Percentiles rank a stretch among this genome's conserved stretches.
Evolutionary conservation across 1,284 basidiomycete genomes (phyloP).

Genomic region (Irpex lacteus): DNA sequence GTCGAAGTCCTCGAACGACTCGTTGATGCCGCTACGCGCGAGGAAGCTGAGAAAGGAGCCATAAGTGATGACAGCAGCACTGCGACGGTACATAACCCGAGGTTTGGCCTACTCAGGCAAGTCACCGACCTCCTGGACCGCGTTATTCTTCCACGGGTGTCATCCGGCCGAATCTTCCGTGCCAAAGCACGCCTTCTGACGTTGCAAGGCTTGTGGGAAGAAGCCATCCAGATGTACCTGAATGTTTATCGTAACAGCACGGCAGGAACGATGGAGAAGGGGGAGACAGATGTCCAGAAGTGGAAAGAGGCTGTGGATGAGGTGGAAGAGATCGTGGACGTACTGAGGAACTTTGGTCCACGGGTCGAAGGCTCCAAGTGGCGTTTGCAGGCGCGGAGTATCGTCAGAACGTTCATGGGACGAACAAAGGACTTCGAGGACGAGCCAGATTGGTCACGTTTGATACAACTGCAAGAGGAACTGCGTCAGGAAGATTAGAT

Average conservation of each 20-base stretch:
- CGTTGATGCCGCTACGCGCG: conserved; percentile 78
- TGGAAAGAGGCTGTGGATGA: conserved; percentile 78
- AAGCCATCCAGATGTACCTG: conserved; percentile 78
- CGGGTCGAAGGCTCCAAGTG: conserved; percentile 65
- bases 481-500: conserved; percentile 32
- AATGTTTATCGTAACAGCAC: conserved; percentile 77
- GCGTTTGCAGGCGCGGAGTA: conserved; percentile 83
- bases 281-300: conserved; percentile 59
- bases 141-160: conserved; percentile 76
- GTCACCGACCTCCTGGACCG: conserved; percentile 74
- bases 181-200: conserved; percentile 79
- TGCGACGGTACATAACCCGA: conserved; percentile 36
- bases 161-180: conserved; percentile 74
- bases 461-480: conserved; percentile 62
- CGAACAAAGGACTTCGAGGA: conserved; percentile 82
- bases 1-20: conserved; percentile 85
- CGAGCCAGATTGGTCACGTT: conserved; percentile 77
- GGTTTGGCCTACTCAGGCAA: conserved; percentile 61
- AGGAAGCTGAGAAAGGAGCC: conserved; percentile 37
- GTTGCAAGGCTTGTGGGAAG: conserved; percentile 70
- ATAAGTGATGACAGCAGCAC: background rate
- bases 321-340: conserved; percentile 81
- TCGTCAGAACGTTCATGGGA: conserved; percentile 88
- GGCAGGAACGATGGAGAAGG: conserved; percentile 65
- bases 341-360: conserved; percentile 81